Evolutionary conservation across 371 early-diverging fungal genomes (phyloP).

Genomic region (Fennellomyces sp.): DNA sequence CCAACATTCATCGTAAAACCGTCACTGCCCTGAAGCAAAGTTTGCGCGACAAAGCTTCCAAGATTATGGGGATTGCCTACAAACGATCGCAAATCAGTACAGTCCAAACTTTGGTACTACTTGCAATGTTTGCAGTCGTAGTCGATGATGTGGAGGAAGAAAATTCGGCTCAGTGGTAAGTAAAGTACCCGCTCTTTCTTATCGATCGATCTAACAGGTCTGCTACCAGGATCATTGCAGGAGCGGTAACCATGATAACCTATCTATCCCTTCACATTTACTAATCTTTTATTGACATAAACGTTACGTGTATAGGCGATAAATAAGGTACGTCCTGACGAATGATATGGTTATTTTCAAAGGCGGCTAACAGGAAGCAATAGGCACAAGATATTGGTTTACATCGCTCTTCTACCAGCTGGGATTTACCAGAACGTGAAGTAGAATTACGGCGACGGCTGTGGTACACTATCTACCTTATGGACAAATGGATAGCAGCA

Average conservation of each 20-base stretch:
- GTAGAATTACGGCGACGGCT: constrained; percentile 44
- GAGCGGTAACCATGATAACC: constrained; percentile 10
- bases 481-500: constrained; percentile 47
- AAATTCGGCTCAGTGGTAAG: constrained; percentile 6
- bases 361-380: background rate
- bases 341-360: background rate
- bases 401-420: constrained; percentile 33
- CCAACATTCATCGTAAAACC: constrained; percentile 6
- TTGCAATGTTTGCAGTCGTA: constrained; percentile 24
- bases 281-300: background rate
- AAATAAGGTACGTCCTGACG: background rate
- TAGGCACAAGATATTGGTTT: constrained; percentile 31
- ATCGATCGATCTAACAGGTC: background rate
- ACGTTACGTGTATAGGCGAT: background rate
- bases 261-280: background rate
- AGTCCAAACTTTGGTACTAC: constrained; percentile 28
- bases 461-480: constrained; percentile 39
- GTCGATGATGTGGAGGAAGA: constrained; percentile 1
- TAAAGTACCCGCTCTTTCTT: background rate
- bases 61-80: constrained; percentile 18
- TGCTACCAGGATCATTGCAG: constrained; percentile 4
- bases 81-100: constrained; percentile 34
- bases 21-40: constrained; percentile 2
- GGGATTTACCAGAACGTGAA: constrained; percentile 44
- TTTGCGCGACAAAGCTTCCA: constrained; percentile 19